Evolutionary conservation across 2,329 filamentous ascomycete genomes (phyloP), one percentile per base, ranked within the genome.

Genomic region (Sclerotinia nivalis): DNA sequence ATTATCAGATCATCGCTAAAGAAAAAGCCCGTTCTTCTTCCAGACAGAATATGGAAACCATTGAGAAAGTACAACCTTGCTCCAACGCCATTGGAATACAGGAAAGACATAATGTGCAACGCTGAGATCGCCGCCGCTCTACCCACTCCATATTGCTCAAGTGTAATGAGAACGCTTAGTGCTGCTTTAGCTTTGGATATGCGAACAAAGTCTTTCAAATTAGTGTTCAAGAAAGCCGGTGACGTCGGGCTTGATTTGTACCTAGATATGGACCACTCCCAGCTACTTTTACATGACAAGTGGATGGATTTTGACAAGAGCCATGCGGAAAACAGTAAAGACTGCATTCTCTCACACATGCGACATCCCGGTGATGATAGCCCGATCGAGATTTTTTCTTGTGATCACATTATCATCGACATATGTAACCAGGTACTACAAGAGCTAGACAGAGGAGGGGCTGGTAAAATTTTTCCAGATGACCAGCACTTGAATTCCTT

Each of bases 271-370:
- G 20, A 71, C 9, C 59, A 37, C 0, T 20, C 50, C 0, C 60
- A 66, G 1, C 66, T 78, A 15, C 43, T 65, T 2, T 64, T 78
- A 18, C 73, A 78, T 55, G 72, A 76, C 8, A 77, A 76, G 61
- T 76, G 71, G 70, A 68, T 76, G 4, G 68, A 74, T 40, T 77
- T 76, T 54, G 2, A 66, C 0, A 13, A 18, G 4, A 74, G 72
- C 28, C 72, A 75, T 62, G 13, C 6, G 20, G 20, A 15, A 10
- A n/a, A 6, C 25, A 68, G 6, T 74, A 71, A 34, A 34, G 20
- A 2, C 28, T 76, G 5, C 72, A 18, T 28, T 22, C 12, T 65
- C 3, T 52, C 45, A 15, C 20, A 20, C 7, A 52, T 25, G 45
- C 69, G 20, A 50, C 20, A 22, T 49, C 13, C 13, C 20, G 37